Base-by-base conservation (phyloP, 1,284 basidiomycete genomes). In the Peniophora sp. region DNA sequence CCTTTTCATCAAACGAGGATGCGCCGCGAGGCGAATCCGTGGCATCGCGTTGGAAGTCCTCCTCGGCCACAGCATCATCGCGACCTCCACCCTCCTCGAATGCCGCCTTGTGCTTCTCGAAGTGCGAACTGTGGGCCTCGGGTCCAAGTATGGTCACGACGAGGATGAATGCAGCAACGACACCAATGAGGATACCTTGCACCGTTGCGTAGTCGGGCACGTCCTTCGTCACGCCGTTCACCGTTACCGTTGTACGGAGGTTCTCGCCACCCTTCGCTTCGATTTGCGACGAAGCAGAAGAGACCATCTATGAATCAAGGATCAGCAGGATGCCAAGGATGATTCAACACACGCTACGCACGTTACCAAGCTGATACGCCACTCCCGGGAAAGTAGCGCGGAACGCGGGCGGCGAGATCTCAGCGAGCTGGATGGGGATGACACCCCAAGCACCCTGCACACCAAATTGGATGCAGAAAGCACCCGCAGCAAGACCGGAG, bases 331-430 rank as follows among this genome's bases (percentile, higher is more conserved):
- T 47, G 2, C 51, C 46, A 47, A 41, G 39, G 17, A 50, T 1
- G 39, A 8, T 12, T 47, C 24, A 8, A 37, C 35, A 36, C 12
- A 39, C 3, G 27, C 12, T 3, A 66, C 72, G 18, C 53, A 78
- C 71, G 63, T 88, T 88, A 52, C 89, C 86, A 41, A 92, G 63
- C 62, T 97, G 94, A 69, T 96, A 98, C 0, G 89, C 85, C 0
- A 96, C 80, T 57, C 95, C 95, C 18, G 88, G 87, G 76, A 96
- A 97, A 0, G 91, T 89, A 8, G 93, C 92, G 50, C 95, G 79
- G 79, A 97, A 98, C 0, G 92, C 92, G 0, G 93, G 85, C 0
- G 94, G 92, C 0, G 90, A 87, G 68, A 95, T 84, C 68, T 98
- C 96, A 2, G 85, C 79, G n/a, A 97, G 74, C 64, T 88, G 85